phyloP scores from a whole-genome alignment of 306 rosid genomes.

The Medicago truncatula region MtrunA17r5.0-ANR NC_053048.1:35357501-35358000 shows the following conservation, averaged over 20 bases:
- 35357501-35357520: slow-evolving; percentile 31
- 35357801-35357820: slow-evolving; percentile 16
- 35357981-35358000: no score
- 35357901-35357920: background rate
- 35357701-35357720: slow-evolving; percentile 26
- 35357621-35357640: slow-evolving; percentile 55
- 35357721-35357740: slow-evolving; percentile 34
- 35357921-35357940: background rate
- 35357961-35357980: no score
- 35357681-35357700: slow-evolving; percentile 45
- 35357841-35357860: slow-evolving; percentile 26
- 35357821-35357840: slow-evolving; percentile 18
- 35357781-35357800: slow-evolving; percentile 8
- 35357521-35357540: slow-evolving; percentile 41
- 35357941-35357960: background rate
- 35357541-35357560: slow-evolving; percentile 38
- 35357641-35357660: slow-evolving; percentile 57
- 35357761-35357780: slow-evolving; percentile 26
- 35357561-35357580: slow-evolving; percentile 43
- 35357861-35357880: slow-evolving; percentile 7
- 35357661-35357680: slow-evolving; percentile 59
- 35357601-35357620: slow-evolving; percentile 34
- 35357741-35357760: slow-evolving; percentile 1
- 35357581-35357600: slow-evolving; percentile 50
- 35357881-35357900: slow-evolving; percentile 24